Evolutionary conservation across 1,139 yeast species (phyloP).

Genomic region (Magnusiomyces suaveolens): DNA sequence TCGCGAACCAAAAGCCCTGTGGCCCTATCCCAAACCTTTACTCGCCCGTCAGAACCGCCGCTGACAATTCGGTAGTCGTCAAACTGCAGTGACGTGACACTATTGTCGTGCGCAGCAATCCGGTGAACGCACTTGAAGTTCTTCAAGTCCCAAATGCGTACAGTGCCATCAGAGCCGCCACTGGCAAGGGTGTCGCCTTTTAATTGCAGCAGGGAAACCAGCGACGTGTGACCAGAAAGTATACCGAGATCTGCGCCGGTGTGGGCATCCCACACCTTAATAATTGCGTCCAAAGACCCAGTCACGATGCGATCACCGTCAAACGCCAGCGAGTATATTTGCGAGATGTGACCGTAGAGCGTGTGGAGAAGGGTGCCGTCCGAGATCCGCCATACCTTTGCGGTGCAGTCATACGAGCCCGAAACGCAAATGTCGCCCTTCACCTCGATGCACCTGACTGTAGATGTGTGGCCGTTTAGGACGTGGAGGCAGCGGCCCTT

Average conservation of each 20-base stretch:
- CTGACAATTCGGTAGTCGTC: slow-evolving; percentile 83
- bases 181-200: slow-evolving; percentile 79
- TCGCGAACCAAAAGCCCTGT: slow-evolving; percentile 49
- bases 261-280: slow-evolving; percentile 80
- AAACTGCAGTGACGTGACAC: slow-evolving; percentile 78
- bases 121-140: slow-evolving; percentile 82
- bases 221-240: slow-evolving; percentile 64
- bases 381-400: slow-evolving; percentile 77
- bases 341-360: slow-evolving; percentile 73
- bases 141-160: slow-evolving; percentile 90
- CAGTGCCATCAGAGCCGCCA: slow-evolving; percentile 85
- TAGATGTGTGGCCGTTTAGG: slow-evolving; percentile 59
- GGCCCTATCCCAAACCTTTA: slow-evolving; percentile 83
- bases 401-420: slow-evolving; percentile 85
- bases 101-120: slow-evolving; percentile 68
- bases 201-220: slow-evolving; percentile 73
- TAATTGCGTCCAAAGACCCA: slow-evolving; percentile 85
- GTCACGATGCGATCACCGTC: slow-evolving; percentile 72
- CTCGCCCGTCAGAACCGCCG: slow-evolving; percentile 81
- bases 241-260: slow-evolving; percentile 71
- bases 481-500: slow-evolving; percentile 65
- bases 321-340: slow-evolving; percentile 74
- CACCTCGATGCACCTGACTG: slow-evolving; percentile 75
- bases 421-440: slow-evolving; percentile 34
- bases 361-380: slow-evolving; percentile 71